A percentile compares a stretch with the other conserved stretches of the same genome.
phyloP scores from a whole-genome alignment of 768 basidiomycete species.

The Dictyophora rubrovolvata region DNA sequence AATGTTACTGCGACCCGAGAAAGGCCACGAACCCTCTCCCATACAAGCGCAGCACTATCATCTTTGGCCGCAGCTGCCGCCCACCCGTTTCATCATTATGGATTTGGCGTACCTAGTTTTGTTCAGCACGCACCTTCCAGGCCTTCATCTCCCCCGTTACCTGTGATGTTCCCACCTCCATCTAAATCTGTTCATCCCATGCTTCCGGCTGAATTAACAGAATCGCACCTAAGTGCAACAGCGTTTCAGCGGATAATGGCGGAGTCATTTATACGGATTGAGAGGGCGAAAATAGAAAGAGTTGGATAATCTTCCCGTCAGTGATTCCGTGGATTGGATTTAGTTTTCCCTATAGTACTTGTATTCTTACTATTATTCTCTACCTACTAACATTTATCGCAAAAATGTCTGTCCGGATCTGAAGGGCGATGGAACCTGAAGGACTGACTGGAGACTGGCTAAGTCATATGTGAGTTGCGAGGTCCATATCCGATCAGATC shows the following conservation, averaged over 20 bases:
- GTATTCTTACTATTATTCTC: neutral
- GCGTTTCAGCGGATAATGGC: conserved; percentile 29
- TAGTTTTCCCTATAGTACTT: neutral
- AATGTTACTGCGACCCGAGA: conserved; percentile 19
- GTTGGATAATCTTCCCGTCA: neutral
- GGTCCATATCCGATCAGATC: no score
- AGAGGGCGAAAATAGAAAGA: neutral
- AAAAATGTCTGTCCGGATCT: no score
- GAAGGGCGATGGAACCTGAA: no score
- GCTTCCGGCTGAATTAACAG: conserved; percentile 61
- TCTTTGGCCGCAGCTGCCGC: conserved; percentile 25
- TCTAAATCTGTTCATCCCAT: conserved; percentile 51
- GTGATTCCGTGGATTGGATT: neutral
- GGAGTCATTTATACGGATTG: neutral
- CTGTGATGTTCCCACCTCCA: conserved; percentile 53
- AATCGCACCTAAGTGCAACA: conserved; percentile 60
- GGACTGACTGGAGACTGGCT: no score
- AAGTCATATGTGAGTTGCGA: no score
- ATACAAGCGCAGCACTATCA: conserved; percentile 25
- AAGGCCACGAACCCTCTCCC: conserved; percentile 46
- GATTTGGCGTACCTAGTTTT: neutral
- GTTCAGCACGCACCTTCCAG: conserved; percentile 14
- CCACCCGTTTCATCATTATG: neutral
- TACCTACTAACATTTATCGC: neutral
- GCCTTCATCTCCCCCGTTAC: conserved; percentile 32